Evolutionary conservation across 2,329 filamentous ascomycete genomes (phyloP).

Genomic region (Aspergillus sp.): DNA sequence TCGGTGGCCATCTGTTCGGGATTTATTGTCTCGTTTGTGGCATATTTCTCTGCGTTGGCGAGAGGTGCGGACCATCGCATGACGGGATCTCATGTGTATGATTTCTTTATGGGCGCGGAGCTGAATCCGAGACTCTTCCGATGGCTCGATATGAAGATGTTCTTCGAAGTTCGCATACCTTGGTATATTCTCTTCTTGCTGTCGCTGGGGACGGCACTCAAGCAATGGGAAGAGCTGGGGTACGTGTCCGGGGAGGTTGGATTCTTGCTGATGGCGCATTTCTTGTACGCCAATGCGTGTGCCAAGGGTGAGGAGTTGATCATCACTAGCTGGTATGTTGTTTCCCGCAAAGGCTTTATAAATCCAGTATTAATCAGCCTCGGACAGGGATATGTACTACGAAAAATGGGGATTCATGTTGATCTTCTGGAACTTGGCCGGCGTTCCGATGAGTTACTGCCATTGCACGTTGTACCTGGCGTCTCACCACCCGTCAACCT

Average conservation of each 20-base stretch:
- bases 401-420: slow-evolving; percentile 97
- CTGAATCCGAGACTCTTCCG: slow-evolving; percentile 81
- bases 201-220: slow-evolving; percentile 69
- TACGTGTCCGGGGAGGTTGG: slow-evolving; percentile 78
- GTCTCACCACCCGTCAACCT: slow-evolving; percentile 73
- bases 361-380: background rate
- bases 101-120: slow-evolving; percentile 89
- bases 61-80: slow-evolving; percentile 86
- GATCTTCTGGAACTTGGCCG: slow-evolving; percentile 94
- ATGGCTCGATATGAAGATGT: slow-evolving; percentile 89
- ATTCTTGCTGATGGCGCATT: slow-evolving; percentile 85
- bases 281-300: slow-evolving; percentile 86
- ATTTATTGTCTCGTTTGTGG: slow-evolving; percentile 74
- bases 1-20: slow-evolving; percentile 90
- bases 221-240: slow-evolving; percentile 79
- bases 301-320: slow-evolving; percentile 89
- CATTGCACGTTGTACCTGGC: slow-evolving; percentile 88
- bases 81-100: slow-evolving; percentile 76
- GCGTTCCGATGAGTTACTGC: slow-evolving; percentile 86
- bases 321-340: slow-evolving; percentile 69
- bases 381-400: slow-evolving; percentile 77
- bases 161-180: slow-evolving; percentile 89
- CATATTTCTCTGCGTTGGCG: slow-evolving; percentile 79
- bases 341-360: background rate
- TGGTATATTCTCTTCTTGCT: slow-evolving; percentile 88